Evolutionary conservation across 768 basidiomycete species (phyloP), one percentile per base, ranked within the genome.

Genomic region (Tephrocybe sp.): DNA sequence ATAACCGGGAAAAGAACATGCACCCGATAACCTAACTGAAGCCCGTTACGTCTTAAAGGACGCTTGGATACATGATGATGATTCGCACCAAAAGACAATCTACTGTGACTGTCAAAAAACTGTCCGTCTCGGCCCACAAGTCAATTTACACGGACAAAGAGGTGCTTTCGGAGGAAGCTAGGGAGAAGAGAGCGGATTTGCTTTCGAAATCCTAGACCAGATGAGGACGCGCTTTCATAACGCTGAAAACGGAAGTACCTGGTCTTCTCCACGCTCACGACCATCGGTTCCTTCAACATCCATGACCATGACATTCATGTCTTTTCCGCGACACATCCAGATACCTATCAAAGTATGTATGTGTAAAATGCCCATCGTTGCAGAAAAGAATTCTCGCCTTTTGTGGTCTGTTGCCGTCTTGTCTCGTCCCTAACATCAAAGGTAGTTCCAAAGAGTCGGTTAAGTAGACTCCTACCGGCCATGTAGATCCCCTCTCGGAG

Each of bases 201-300:
- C 97, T 86, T 67, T 99, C 97, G 62, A 98, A 99, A 65, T 99
- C 97, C 87, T 89, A 35, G 13, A 44, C 12, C 11, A 20, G 26
- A 47, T 38, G 38, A 53, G 40, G 17, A 33, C 22, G 30, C 39
- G 19, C 8, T 3, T 23, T 45, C 13, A 14, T 22, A n/a, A 34
- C 12, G 26, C 12, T 33, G 26, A 16, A 33, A 39, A 19, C 5
- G 22, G 33, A 60, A 70, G 39, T 59, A 86, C 89, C 76, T 98
- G 96, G 72, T 99, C 97, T 66, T 99, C 97, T 31, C 97, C 97
- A 52, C 97, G 87, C 70, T 99, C 97, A 33, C 97, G 83, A 13
- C 97, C 97, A 63, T 99, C 97, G 3, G 97, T 98, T 5, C 97
- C 97, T 68, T 99, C 97, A 2, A 99, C 97, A 64, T 99, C 97